Percentiles rank a stretch among this genome's conserved stretches.
Evolutionary conservation across 164 flowering plant species (phyloP).

Genomic region (Euptelea pleiosperma): DNA sequence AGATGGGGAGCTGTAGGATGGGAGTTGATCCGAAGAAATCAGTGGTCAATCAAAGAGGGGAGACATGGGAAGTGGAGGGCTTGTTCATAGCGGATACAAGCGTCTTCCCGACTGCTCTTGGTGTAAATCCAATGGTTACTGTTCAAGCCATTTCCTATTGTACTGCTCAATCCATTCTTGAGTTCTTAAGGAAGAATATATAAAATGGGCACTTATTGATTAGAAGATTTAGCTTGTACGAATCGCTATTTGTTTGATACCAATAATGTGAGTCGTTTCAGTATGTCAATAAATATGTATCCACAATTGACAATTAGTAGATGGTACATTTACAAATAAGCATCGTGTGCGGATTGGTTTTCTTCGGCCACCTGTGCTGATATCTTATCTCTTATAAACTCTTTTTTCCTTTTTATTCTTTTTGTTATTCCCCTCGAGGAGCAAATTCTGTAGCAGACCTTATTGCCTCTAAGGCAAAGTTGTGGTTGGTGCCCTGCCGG

Average conservation of each 20-base stretch:
- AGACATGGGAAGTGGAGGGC: constrained; percentile 71
- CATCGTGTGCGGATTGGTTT: too few relatives aligned
- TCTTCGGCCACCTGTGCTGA: too few relatives aligned
- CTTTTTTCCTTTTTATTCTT: too few relatives aligned
- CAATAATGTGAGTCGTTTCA: constrained; percentile 7
- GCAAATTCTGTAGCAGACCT: too few relatives aligned
- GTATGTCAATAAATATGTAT: too few relatives aligned
- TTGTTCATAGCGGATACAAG: constrained; percentile 71
- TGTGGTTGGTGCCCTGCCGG: too few relatives aligned
- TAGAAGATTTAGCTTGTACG: constrained; percentile 4
- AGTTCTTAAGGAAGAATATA: too few relatives aligned
- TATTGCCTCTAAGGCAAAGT: too few relatives aligned
- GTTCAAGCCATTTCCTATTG: constrained; percentile 68
- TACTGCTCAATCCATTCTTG: constrained; percentile 27
- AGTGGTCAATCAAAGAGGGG: constrained; percentile 66
- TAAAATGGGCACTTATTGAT: constrained; percentile 11
- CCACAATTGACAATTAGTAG: too few relatives aligned
- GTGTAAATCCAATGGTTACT: constrained; percentile 83
- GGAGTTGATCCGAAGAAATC: constrained; percentile 43
- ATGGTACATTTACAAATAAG: too few relatives aligned
- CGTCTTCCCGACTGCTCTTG: constrained; percentile 64
- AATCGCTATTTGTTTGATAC: constrained; percentile 6
- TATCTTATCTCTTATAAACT: too few relatives aligned
- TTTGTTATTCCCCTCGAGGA: too few relatives aligned
- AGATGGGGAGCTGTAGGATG: constrained; percentile 83